phyloP scores from a whole-genome alignment of 106 monocot genomes.

The Dactylorhiza incarnata region DNA sequence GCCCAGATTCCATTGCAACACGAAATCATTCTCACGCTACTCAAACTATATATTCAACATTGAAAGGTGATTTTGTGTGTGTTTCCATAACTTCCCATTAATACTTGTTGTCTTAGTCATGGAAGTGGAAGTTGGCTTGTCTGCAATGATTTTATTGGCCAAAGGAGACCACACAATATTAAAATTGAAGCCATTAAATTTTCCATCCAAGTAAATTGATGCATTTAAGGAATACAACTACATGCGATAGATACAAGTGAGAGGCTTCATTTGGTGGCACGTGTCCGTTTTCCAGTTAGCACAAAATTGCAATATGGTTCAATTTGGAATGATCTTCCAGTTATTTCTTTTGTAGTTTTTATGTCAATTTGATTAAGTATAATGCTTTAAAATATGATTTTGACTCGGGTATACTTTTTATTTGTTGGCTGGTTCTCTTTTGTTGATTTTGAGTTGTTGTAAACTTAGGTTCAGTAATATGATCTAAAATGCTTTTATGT shows the following conservation, averaged over 20 bases:
- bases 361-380: too few species aligned
- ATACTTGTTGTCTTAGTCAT: neutral
- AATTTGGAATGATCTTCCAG: neutral
- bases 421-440: too few species aligned
- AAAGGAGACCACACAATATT: neutral
- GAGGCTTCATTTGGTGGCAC: neutral
- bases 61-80: slow-evolving; percentile 48
- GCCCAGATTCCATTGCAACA: slow-evolving; percentile 26
- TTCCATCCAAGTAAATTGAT: neutral
- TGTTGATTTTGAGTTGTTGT: too few species aligned
- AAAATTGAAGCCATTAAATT: neutral
- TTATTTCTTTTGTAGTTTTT: neutral
- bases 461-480: too few species aligned
- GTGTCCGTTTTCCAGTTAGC: neutral
- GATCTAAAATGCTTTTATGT: too few species aligned
- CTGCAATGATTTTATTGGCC: neutral
- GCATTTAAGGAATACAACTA: neutral
- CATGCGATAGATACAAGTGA: slow-evolving; percentile 1
- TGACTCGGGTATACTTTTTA: too few species aligned
- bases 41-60: slow-evolving; percentile 48
- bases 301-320: neutral
- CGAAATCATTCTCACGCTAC: slow-evolving; percentile 29
- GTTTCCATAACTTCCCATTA: slow-evolving; percentile 1
- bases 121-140: neutral
- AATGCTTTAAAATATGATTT: too few species aligned